Base-by-base conservation (phyloP, 305 asterid genomes). In the Fraxinus platypoda region DNA sequence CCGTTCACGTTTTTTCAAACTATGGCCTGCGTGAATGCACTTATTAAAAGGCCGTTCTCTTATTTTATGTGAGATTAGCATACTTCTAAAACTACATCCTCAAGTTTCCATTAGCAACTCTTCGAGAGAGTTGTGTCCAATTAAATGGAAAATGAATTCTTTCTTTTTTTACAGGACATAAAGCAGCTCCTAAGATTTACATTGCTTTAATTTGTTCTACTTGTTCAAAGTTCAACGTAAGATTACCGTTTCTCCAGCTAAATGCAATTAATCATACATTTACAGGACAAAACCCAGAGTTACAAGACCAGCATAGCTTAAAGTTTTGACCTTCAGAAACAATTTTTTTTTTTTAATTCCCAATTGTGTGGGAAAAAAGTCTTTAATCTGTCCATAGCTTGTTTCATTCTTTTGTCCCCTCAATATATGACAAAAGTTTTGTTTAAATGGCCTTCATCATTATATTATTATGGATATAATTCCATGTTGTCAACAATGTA, bases 81-180 rank as follows among this genome's bases (percentile, higher is more conserved):
- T 49, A 77, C 68, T 15, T 30, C 52, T 81, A 68, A 74, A 81
- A 75, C 23, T 8, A 4, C 33, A 9, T 74, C 81, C 76, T 15
- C 82, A 31, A 76, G 43, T 19, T 75, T 57, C 79, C 75, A 75
- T 28, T 25, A 72, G 64, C 80, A 43, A 75, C 82, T 72, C 72
- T 76, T 79, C 82, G 12, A 79, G 46, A 19, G 74, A 59, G 70
- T 33, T 26, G 6, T 11, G 76, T 76, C 76, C 64, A 79, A 13
- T 37, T 30, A 80, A 57, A 76, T 30, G 21, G 35, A 75, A 81
- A 78, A 54, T 19, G 21, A 13, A 25, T 57, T 38, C 71, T 62
- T 70, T 79, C 43, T 77, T 21, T 37, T 68, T 33, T 23, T 35
- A 33, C 35, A 80, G 68, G 41, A 41, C 73, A 72, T 77, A 74